phyloP scores from a whole-genome alignment of 1,284 basidiomycete genomes.

The Puccinia coronata region DNA sequence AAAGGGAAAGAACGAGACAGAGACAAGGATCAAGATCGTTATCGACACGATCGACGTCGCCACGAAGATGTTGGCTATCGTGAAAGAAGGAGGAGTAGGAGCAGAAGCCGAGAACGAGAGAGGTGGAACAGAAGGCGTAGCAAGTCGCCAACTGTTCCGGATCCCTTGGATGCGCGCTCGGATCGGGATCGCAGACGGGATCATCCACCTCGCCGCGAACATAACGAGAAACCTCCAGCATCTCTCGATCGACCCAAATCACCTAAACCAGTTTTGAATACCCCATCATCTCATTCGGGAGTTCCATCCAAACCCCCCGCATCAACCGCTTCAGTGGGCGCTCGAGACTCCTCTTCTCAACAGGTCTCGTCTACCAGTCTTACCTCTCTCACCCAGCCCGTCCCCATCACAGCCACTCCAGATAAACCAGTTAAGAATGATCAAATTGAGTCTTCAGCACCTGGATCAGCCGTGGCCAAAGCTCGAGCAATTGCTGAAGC shows the following conservation, averaged over 20 bases:
- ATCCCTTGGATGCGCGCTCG: constrained; percentile 9
- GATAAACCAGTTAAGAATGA: background rate
- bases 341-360: background rate
- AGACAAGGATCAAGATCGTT: constrained; percentile 50
- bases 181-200: constrained; percentile 47
- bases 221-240: background rate
- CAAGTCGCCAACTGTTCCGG: constrained; percentile 10
- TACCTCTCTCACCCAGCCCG: background rate
- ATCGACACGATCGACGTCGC: constrained; percentile 42
- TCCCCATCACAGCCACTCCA: background rate
- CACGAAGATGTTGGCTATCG: constrained; percentile 39
- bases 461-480: constrained; percentile 39
- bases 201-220: constrained; percentile 10
- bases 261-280: background rate
- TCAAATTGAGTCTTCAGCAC: constrained; percentile 38
- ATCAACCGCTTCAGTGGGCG: background rate
- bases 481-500: constrained; percentile 46
- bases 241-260: background rate
- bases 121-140: constrained; percentile 36
- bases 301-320: background rate
- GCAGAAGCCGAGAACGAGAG: constrained; percentile 54
- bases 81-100: constrained; percentile 58
- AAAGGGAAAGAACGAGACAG: constrained; percentile 18
- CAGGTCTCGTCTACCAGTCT: background rate
- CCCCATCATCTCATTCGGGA: background rate